Evolutionary conservation across 495 filamentous ascomycete genomes (phyloP).

Genomic region (Xylaria palmicola): DNA sequence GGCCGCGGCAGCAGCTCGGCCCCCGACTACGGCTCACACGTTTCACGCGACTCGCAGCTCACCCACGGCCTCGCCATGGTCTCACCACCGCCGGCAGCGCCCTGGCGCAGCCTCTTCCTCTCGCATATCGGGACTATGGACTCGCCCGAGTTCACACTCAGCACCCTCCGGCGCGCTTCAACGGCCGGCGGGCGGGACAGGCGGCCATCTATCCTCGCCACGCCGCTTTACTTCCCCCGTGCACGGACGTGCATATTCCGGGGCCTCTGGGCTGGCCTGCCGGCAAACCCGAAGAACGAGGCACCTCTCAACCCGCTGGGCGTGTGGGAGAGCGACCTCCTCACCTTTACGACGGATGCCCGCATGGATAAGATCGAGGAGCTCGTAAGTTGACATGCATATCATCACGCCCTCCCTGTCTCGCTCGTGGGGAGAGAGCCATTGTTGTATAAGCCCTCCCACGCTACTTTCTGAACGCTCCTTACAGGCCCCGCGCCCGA

Average conservation of each 20-base stretch:
- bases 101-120: conserved; percentile 68
- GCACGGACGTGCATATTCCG: conserved; percentile 65
- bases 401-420: too few species aligned
- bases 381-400: conserved; percentile 56
- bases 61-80: conserved; percentile 15
- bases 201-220: conserved; percentile 7
- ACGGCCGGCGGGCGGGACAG: not conserved
- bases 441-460: too few species aligned
- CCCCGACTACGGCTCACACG: too few species aligned
- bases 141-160: conserved; percentile 68
- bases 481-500: too few species aligned
- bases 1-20: not conserved
- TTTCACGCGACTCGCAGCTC: conserved; percentile 17
- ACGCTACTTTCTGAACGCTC: too few species aligned
- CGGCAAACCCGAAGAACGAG: conserved; percentile 62
- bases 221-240: conserved; percentile 35
- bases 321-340: conserved; percentile 70
- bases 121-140: conserved; percentile 60
- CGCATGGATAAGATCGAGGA: conserved; percentile 81
- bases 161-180: conserved; percentile 55
- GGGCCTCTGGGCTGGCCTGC: conserved; percentile 74
- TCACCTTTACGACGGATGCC: conserved; percentile 82
- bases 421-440: too few species aligned
- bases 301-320: conserved; percentile 58
- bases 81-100: conserved; percentile 20